Evolutionary conservation across 495 filamentous ascomycete species (phyloP), one percentile per base, ranked within the genome.

Genomic region (Extremus antarcticus): DNA sequence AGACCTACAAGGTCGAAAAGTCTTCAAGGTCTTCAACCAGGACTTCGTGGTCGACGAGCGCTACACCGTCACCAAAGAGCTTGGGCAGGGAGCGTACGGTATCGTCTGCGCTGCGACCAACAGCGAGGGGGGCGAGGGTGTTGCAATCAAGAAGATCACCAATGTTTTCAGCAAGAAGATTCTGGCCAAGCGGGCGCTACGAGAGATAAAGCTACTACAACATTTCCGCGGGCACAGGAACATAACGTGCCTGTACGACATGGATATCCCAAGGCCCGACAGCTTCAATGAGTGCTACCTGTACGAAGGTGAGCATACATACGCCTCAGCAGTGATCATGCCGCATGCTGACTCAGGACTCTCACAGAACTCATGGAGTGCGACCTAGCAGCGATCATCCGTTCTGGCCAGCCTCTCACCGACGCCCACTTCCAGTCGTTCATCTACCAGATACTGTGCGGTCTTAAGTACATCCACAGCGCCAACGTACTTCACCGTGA

Each of bases 151-250:
- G 76, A 98, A 98, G 70, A 88, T 98, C 65, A 98, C 92, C 72
- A 98, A 98, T 85, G 94, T 98, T 57, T 97, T 98, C 77, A 95
- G 90, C 80, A 98, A 98, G 76, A 97, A 97, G 82, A 98, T 98
- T 61, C 76, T 98, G 56, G 92, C 92, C 56, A 98, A 98, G 79
- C 87, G 92, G 61, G 92, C 94, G 51, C 71, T 98, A 74, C 81
- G 94, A 70, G 92, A 98, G 74, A 96, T 98, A 71, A 98, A 98
- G 78, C 80, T 98, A 56, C 78, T 98, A 55, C 94, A 96, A 74
- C 92, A 98, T 67, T 98, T 98, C 77, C 73, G 92, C 66, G 92
- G 92, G 38, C 53, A 51, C 64, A 95, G 92, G 46, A 62, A 62
- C 20, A 98, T 98, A 69, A 96, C 92, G 55, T 97, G 92, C 71